Conservation (phyloP, 2,329 filamentous ascomycete species). For the Pseudopyrenochaeta lycopersici region DNA sequence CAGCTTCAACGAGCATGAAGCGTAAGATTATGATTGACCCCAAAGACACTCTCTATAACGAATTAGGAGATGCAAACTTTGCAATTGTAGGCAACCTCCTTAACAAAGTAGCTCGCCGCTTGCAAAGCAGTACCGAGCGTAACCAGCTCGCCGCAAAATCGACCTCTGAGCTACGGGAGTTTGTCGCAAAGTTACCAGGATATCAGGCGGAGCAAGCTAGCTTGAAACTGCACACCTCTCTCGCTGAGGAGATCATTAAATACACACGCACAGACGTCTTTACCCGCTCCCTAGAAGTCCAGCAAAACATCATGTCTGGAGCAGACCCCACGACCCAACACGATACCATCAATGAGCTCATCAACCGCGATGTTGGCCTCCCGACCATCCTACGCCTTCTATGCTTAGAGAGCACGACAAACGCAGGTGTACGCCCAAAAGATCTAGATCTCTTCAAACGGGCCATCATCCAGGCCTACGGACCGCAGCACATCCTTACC, state of each 20-base stretch:
- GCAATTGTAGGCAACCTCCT: conserved; percentile 89
- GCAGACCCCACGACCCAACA: conserved; percentile 89
- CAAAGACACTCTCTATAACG: conserved; percentile 86
- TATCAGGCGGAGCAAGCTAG: conserved; percentile 95
- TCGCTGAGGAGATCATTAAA: conserved; percentile 96
- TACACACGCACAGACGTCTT: conserved; percentile 90
- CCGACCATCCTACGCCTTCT: conserved; percentile 83
- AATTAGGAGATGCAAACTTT: conserved; percentile 92
- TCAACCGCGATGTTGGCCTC: conserved; percentile 83
- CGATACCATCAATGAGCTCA: conserved; percentile 92
- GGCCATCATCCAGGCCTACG: conserved; percentile 89
- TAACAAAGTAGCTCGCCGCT: conserved; percentile 87
- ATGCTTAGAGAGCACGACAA: conserved; percentile 90
- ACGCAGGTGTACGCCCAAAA: conserved; percentile 85
- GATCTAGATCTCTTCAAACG: conserved; percentile 91
- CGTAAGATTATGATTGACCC: conserved; percentile 89
- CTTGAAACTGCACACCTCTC: conserved; percentile 87
- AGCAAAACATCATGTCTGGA: conserved; percentile 93
- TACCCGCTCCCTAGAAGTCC: conserved; percentile 86
- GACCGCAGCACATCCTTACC: conserved; percentile 92
- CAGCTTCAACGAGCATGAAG: conserved; percentile 67
- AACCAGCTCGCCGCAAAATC: conserved; percentile 83
- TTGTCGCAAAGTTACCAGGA: conserved; percentile 90
- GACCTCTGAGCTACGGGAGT: conserved; percentile 89
- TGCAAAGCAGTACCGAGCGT: conserved; percentile 87